Base-by-base conservation (phyloP, 768 basidiomycete genomes). In the Pleurotus salmoneostramineus region DNA sequence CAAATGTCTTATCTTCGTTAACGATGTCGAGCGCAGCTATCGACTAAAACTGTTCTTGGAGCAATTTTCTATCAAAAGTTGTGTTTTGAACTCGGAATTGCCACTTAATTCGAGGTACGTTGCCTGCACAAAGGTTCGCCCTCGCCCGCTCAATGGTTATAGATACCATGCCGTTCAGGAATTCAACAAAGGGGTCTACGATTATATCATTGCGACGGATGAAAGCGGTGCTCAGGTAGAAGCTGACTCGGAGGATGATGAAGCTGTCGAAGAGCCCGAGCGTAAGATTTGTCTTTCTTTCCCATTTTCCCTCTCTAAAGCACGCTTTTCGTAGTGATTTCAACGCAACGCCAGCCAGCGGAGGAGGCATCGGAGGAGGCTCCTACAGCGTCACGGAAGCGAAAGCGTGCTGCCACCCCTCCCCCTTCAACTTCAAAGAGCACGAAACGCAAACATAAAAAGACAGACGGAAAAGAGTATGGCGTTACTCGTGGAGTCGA, bases 161-260 rank as follows among this genome's bases (percentile, higher is more conserved):
- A 94, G 93, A 71, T 97, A 95, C 66, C 97, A 99, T 66, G 89
- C 89, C 1, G 97, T 99, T 1, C 95, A 99, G 65, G 97, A 98
- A 71, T 99, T 99, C 68, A 99, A 99, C 72, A 91, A 93, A 64
- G 97, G 97, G 2, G 93, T 97, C 6, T 98, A 98, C 65, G 95
- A 99, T 69, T 98, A 98, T 69, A 94, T 98, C 61, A 97, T 99
- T 56, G 97, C 97, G 0, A 96, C 95, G 7, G 96, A 98, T 67
- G 97, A 98, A 72, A 85, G 84, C 58, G 83, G 84, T 0, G 75
- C 77, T 3, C 76, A 74, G 3, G 74, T 76, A 1, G 82, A 82
- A 57, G 57, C 63, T n/a, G 71, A 72, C 27, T 63, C 61, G 6
- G 84, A 86, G 56, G 69, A 70, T n/a, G 79, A 77, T 7, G 71